A percentile compares a stretch with the other conserved stretches of the same genome.
These are phyloP conservation scores for Podosphaera xanthii DNA, from an alignment of 2,329 filamentous ascomycete species.

Conservation along the genomic window DNA sequence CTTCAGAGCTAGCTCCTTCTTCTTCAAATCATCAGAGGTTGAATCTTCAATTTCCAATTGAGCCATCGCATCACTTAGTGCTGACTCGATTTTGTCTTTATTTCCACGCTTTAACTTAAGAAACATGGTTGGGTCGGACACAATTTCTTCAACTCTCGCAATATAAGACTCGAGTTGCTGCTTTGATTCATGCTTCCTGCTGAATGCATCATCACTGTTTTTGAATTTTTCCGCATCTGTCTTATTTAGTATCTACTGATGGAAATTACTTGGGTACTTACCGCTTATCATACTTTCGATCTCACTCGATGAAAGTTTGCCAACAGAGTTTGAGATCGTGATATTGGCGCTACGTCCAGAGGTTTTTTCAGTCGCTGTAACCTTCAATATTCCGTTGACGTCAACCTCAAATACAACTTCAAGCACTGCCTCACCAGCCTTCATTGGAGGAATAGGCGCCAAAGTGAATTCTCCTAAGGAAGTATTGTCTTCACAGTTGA, in stretches of 20 bases:
- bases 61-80: conserved; percentile 90
- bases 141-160: conserved; percentile 92
- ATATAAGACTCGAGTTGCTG: conserved; percentile 99
- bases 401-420: conserved; percentile 99
- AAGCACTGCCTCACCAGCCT: conserved; percentile 84
- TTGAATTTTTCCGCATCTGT: conserved; percentile 92
- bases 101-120: conserved; percentile 97
- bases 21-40: conserved; percentile 84
- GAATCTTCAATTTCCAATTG: conserved; percentile 92
- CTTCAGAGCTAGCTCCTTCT: conserved; percentile 98
- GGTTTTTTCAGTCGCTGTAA: conserved; percentile 96
- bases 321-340: conserved; percentile 98
- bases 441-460: conserved; percentile 51
- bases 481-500: conserved; percentile 97
- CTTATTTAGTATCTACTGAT: conserved; percentile 5
- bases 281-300: conserved; percentile 95
- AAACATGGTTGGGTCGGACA: conserved; percentile 86
- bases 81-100: conserved; percentile 98
- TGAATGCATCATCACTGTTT: conserved; percentile 91
- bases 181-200: conserved; percentile 97
- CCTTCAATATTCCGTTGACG: conserved; percentile 99
- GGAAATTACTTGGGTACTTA: conserved; percentile 18
- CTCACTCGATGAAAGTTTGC: conserved; percentile 82
- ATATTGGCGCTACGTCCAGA: conserved; percentile 97
- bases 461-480: conserved; percentile 94